Evolutionary conservation across 192 early-diverging fungal species (phyloP), one percentile per base, ranked within the genome.

Genomic region (Ambispora gerdemannii): DNA sequence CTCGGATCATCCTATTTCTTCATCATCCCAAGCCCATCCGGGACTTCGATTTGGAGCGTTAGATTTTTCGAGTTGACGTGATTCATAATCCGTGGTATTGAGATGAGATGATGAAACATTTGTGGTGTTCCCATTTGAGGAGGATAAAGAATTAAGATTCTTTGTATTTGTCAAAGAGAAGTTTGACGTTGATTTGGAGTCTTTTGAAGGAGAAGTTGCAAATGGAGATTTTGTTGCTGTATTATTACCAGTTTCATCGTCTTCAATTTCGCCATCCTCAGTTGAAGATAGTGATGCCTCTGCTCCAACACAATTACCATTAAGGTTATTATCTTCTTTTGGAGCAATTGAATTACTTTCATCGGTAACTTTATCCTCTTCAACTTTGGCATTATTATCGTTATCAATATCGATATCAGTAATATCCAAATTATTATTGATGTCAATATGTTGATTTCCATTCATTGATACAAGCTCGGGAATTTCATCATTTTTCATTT

Each of bases 1-100:
- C n/a, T n/a, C n/a, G n/a, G n/a, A n/a, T 58, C 55, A 58, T 1
- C 19, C 68, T 20, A 70, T 36, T 31, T 70, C 68, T 60, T 60
- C 55, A 3, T 70, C 56, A 59, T 70, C 68, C 68, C 68, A 70
- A 19, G 68, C 68, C 68, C 68, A 70, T 11, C 38, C 68, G 20
- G 68, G 56, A 30, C 55, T 58, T 24, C 28, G 19, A 34, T 43
- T 28, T 25, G n/a, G 34, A 7, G 25, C 17, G 8, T 50, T 67
- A 32, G 17, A 28, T 13, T 7, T 67, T 30, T 31, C 27, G 8
- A 30, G 30, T 62, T 31, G 17, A 15, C 1, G 22, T 58, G 0
- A 11, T n/a, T 58, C 55, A n/a, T 4, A 28, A 24, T 58, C 3
- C 22, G 0, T 58, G 19, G 10, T 58, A 11, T 4, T 58, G 10